Percentiles rank a stretch among this genome's conserved stretches.
These are phyloP conservation scores for Jimgerdemannia flammicorona DNA, from an alignment of 192 early-diverging fungal genomes.

Conservation along the genomic window DNA sequence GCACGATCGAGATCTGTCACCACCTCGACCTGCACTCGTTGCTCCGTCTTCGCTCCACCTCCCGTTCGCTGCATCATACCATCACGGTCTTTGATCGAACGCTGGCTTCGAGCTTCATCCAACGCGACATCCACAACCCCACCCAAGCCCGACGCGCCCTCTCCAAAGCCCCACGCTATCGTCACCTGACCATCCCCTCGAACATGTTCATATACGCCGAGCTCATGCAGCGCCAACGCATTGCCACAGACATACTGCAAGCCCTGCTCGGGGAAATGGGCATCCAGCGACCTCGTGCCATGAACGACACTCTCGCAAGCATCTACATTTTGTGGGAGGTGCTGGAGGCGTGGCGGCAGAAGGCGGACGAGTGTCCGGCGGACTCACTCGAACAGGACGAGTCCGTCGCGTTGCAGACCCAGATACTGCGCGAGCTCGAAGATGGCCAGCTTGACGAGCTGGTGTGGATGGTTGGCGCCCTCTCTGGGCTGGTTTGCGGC, in stretches of 20 bases:
- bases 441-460: not conserved
- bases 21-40: not conserved
- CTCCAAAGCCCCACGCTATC: not conserved
- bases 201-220: not conserved
- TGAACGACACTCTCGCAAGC: not conserved
- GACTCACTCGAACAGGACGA: not conserved
- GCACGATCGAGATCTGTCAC: not conserved
- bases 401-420: not conserved
- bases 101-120: not conserved
- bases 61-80: not conserved
- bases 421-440: not conserved
- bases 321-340: not conserved
- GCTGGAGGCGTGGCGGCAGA: not conserved
- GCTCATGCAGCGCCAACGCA: not conserved
- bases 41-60: not conserved
- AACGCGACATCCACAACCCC: not conserved
- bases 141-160: not conserved
- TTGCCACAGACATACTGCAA: not conserved
- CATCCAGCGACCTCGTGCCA: not conserved
- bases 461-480: not conserved
- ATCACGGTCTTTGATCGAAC: not conserved
- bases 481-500: not conserved
- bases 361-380: not conserved
- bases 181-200: not conserved
- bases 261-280: not conserved